phyloP scores from a whole-genome alignment of 2,329 filamentous ascomycete genomes.

The Fusarium sp. region DNA sequence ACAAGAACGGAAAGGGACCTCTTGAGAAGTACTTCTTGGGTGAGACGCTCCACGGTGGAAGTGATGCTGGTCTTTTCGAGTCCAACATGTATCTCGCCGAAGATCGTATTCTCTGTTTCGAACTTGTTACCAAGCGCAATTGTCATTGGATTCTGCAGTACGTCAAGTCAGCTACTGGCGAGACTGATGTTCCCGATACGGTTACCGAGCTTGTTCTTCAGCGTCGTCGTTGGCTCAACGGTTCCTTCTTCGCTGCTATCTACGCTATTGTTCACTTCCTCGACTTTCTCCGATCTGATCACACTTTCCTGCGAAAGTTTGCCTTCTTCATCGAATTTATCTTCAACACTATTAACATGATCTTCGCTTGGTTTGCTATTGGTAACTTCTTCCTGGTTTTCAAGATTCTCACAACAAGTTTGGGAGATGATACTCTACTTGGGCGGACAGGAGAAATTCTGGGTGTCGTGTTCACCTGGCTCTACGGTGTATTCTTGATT shows the following conservation, averaged over 20 bases:
- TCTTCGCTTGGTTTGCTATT: slow-evolving; percentile 98
- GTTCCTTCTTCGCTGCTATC: slow-evolving; percentile 96
- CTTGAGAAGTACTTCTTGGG: slow-evolving; percentile 97
- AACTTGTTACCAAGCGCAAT: slow-evolving; percentile 96
- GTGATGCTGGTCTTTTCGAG: slow-evolving; percentile 94
- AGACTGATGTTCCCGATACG: slow-evolving; percentile 95
- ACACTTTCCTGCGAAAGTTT: slow-evolving; percentile 86
- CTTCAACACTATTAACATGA: slow-evolving; percentile 96
- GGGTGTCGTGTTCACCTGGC: slow-evolving; percentile 93
- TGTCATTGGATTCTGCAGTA: slow-evolving; percentile 98
- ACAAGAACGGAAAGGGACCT: slow-evolving; percentile 92
- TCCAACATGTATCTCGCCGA: slow-evolving; percentile 99
- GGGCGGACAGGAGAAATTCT: slow-evolving; percentile 83
- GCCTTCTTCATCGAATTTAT: slow-evolving; percentile 93
- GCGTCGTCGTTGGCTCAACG: slow-evolving; percentile 96
- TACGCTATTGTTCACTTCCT: slow-evolving; percentile 96
- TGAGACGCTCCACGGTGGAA: slow-evolving; percentile 93
- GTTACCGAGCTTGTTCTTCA: slow-evolving; percentile 97
- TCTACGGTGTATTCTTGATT: slow-evolving; percentile 90
- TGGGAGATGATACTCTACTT: slow-evolving; percentile 76
- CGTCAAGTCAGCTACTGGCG: slow-evolving; percentile 95
- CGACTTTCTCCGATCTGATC: slow-evolving; percentile 93
- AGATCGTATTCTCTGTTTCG: slow-evolving; percentile 98
- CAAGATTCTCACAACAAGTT: slow-evolving; percentile 90
- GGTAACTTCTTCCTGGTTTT: slow-evolving; percentile 99